phyloP scores from a whole-genome alignment of 2,329 filamentous ascomycete genomes.

The Dactylellina haptotyla region DNA sequence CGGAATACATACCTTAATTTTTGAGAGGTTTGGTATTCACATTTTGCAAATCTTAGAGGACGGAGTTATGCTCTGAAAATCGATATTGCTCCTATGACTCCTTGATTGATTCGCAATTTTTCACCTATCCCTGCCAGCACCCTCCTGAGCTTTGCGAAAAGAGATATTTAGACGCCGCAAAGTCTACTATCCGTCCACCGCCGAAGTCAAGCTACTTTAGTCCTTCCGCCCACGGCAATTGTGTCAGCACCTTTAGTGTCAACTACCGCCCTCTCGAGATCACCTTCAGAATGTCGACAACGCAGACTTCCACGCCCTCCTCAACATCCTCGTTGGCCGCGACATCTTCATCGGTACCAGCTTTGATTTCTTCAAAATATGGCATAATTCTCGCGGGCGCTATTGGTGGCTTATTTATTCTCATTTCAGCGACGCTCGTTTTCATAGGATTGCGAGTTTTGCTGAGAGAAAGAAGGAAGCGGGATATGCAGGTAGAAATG shows the following conservation, averaged over 20 bases:
- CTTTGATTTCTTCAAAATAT: conserved; percentile 27
- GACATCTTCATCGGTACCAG: conserved; percentile 17
- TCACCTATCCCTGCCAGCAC: conserved; percentile 1
- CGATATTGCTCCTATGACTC: neutral
- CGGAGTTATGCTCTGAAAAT: neutral
- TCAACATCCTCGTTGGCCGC: conserved; percentile 16
- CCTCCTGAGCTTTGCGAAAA: neutral
- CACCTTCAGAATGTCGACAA: conserved; percentile 10
- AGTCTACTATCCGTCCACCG: neutral
- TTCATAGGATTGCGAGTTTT: conserved; percentile 33
- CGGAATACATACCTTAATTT: neutral
- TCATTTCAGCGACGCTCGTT: conserved; percentile 24
- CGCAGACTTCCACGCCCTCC: conserved; percentile 8
- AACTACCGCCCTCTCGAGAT: neutral
- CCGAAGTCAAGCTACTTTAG: neutral
- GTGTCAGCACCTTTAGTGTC: neutral
- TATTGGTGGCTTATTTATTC: conserved; percentile 23
- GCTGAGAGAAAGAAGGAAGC: conserved; percentile 25
- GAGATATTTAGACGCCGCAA: conserved; percentile 9
- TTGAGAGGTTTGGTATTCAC: conserved; percentile 1
- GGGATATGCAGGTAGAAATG: conserved; percentile 19
- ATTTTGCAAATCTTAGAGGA: neutral
- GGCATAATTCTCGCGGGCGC: conserved; percentile 18
- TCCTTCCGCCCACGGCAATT: neutral
- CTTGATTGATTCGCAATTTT: conserved; percentile 8